Base-by-base conservation (phyloP, 805 yeast genomes). In the Zygotorulaspora florentina region DNA sequence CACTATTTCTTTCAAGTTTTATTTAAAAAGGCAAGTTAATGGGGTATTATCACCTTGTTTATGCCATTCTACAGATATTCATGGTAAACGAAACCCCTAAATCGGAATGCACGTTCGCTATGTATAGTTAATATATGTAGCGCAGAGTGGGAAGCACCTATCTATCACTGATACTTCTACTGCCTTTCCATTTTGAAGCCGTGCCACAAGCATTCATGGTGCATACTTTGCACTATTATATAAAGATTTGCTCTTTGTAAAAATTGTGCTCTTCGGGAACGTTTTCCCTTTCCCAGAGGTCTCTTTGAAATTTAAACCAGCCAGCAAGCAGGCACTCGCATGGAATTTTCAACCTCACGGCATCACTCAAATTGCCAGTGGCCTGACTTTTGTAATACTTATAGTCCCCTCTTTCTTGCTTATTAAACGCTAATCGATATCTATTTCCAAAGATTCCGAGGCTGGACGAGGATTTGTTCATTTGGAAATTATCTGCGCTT, bases 271-370 rank as follows among this genome's bases (percentile, higher is more conserved):
- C 63, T 41, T 60, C 65, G 5, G 59, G 60, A 2, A 56, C 66
- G 41, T 63, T 66, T 41, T 63, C 72, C 39, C 63, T 65, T 53
- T 84, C 89, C 95, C 91, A 86, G 43, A 69, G 58, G 49, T 80
- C 76, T 47, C 90, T 64, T 47, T 85, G 85, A 26, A 67, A 63
- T 16, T 69, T 69, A 55, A 87, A 86, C 96, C 96, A 88, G 1
- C 61, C 68, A 0, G 96, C 95, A n/a, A 88, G 69, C 34, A 74
- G 69, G 10, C 71, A 65, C 41, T 81, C 88, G 8, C 73, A 68
- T 0, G 96, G 95, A 6, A 85, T 71, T 41, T 68, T 69, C 43
- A 80, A 58, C 52, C 40, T 46, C 18, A 51, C 34, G 5, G 45
- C 66, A 33, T 42, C 50, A 17, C 76, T 65, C 28, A 58, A 54